Evolutionary conservation across 805 yeast species (phyloP), one percentile per base, ranked within the genome.

Genomic region (Yarrowia bubula): DNA sequence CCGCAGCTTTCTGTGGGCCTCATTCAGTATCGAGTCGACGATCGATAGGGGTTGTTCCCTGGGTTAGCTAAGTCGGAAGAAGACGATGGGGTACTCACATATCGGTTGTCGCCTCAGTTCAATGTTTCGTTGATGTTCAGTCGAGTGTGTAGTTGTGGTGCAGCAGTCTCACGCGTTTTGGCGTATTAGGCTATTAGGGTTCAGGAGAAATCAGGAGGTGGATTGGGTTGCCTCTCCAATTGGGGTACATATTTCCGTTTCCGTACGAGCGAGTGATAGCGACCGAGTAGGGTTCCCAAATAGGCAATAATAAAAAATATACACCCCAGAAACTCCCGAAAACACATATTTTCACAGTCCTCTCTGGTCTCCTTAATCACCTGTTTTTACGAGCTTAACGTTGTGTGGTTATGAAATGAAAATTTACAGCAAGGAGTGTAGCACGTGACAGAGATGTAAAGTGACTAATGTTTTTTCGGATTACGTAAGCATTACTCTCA

Each of bases 161-260:
- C 33, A 15, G 58, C 18, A 18, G 58, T 37, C 58, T 51, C 58
- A 51, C 58, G 58, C 58, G 58, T 51, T 51, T 51, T 51, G 58
- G 58, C 43, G 58, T 51, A 8, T 15, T 17, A n/a, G 22, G 41
- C 35, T 22, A 22, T 22, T 22, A 22, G 28, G 28, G 28, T 50
- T 51, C 58, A 51, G 58, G 58, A 51, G 58, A 51, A 48, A 51
- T 51, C 58, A 51, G 58, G 58, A 51, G 53, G 31, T 7, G 32
- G 18, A 32, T 47, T 33, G 39, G 28, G 31, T 33, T 47, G n/a
- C 1, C 33, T 10, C 17, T 43, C 28, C 4, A 35, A 35, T 11
- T 8, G 13, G 13, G 38, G 13, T 35, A 35, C 38, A 10, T 11
- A 11, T 35, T 10, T 11, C 38, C n/a, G n/a, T n/a, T n/a, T n/a